These are phyloP conservation scores for Cucurbita pepo DNA, from an alignment of 306 rosid species.

Conservation along the genomic window DNA sequence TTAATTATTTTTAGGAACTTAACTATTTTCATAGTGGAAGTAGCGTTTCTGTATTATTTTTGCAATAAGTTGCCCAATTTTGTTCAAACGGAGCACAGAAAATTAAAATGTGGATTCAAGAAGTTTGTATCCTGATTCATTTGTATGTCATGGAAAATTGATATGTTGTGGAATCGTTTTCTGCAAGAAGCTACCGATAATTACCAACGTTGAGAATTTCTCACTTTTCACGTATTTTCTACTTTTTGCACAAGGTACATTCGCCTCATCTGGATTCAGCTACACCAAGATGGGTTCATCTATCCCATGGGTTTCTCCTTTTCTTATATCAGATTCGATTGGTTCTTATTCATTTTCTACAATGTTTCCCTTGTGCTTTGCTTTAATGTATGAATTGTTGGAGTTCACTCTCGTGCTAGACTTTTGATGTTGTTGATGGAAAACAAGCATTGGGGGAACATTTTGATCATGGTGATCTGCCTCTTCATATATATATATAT, in stretches of 20 bases:
- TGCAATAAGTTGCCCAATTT: not conserved
- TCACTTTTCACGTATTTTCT: not conserved
- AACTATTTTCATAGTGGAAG: not conserved
- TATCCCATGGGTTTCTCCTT: constrained; percentile 81
- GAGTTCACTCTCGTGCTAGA: constrained; percentile 22
- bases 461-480: constrained; percentile 76
- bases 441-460: constrained; percentile 98
- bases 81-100: not conserved
- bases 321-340: constrained; percentile 72
- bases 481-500: too few species aligned
- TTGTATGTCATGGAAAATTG: not conserved
- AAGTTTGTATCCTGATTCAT: not conserved
- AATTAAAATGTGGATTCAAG: not conserved
- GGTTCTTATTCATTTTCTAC: not conserved
- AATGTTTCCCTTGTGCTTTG: not conserved
- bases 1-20: not conserved
- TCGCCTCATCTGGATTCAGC: constrained; percentile 73
- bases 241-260: constrained; percentile 40
- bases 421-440: constrained; percentile 98
- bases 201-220: not conserved
- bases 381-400: not conserved
- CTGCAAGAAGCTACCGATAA: not conserved
- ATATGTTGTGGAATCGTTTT: not conserved
- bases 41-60: not conserved
- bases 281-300: constrained; percentile 96